A percentile compares a stretch with the other conserved stretches of the same genome.
Conservation (phyloP, 2,329 filamentous ascomycete genomes). For the Fusarium sp. region DNA sequence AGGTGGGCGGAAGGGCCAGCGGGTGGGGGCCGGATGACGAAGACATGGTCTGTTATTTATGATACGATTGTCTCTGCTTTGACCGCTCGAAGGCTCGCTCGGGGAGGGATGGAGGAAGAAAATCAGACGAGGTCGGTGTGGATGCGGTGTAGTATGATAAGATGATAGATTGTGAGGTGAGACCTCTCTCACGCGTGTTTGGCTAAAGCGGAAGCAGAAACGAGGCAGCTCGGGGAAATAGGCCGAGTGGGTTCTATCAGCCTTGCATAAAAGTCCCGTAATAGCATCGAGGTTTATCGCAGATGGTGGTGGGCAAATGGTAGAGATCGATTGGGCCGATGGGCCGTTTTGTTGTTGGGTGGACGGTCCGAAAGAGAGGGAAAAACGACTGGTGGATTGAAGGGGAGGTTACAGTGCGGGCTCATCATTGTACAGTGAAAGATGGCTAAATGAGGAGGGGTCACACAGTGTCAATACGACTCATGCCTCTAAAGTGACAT, state of each 20-base stretch:
- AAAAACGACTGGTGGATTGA: not conserved
- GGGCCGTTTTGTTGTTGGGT: slow-evolving; percentile 42
- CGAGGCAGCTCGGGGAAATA: slow-evolving; percentile 31
- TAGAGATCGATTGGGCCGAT: slow-evolving; percentile 46
- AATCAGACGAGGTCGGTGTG: slow-evolving; percentile 38
- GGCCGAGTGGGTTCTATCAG: slow-evolving; percentile 39
- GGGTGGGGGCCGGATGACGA: slow-evolving; percentile 57
- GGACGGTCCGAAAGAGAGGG: slow-evolving; percentile 41
- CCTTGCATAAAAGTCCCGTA: slow-evolving; percentile 43
- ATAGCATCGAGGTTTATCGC: slow-evolving; percentile 32
- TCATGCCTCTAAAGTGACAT: slow-evolving; percentile 39
- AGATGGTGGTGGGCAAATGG: slow-evolving; percentile 40
- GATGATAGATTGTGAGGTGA: slow-evolving; percentile 19
- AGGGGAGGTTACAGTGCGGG: slow-evolving; percentile 9
- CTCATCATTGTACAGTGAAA: slow-evolving; percentile 31
- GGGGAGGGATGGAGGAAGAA: slow-evolving; percentile 9
- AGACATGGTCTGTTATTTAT: slow-evolving; percentile 41
- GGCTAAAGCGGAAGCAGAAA: slow-evolving; percentile 1
- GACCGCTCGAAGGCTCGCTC: slow-evolving; percentile 23
- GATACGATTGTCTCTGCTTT: slow-evolving; percentile 21
- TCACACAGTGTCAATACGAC: slow-evolving; percentile 28
- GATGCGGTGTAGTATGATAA: slow-evolving; percentile 32
- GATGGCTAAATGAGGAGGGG: fast-evolving
- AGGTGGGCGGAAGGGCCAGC: slow-evolving; percentile 72
- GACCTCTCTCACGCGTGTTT: slow-evolving; percentile 15